Evolutionary conservation across 306 rosid genomes (phyloP).

Genomic region (Vigna radiata): DNA sequence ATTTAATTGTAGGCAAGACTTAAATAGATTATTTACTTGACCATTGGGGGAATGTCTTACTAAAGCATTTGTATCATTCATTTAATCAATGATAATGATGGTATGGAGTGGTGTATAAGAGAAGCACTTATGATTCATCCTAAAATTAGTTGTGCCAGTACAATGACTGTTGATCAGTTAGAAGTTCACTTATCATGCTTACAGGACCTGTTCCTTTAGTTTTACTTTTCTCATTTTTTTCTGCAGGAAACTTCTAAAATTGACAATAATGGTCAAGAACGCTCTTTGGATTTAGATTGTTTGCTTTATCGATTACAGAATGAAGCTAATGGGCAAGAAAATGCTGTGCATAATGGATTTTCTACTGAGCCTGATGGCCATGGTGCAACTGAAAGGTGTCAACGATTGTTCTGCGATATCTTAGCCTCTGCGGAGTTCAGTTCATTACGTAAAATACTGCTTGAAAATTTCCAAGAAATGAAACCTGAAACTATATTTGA

Average conservation of each 20-base stretch:
- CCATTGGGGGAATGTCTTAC: conserved; percentile 64
- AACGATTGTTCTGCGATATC: conserved; percentile 60
- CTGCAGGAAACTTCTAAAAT: conserved; percentile 60
- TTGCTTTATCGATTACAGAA: conserved; percentile 52
- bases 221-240: conserved; percentile 31
- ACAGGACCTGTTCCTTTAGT: conserved; percentile 5
- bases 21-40: conserved; percentile 53
- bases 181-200: conserved; percentile 38
- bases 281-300: conserved; percentile 44
- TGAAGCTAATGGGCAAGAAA: conserved; percentile 56
- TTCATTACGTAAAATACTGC: conserved; percentile 66
- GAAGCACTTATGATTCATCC: conserved; percentile 50
- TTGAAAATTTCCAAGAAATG: conserved; percentile 76
- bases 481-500: conserved; percentile 75
- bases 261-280: conserved; percentile 52
- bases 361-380: conserved; percentile 51
- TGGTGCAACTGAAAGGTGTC: conserved; percentile 58
- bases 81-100: conserved; percentile 59
- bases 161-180: conserved; percentile 56
- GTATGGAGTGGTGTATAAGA: conserved; percentile 60
- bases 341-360: conserved; percentile 55
- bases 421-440: conserved; percentile 76
- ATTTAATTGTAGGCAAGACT: conserved; percentile 48
- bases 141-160: conserved; percentile 47
- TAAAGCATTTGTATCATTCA: conserved; percentile 62